Base-by-base conservation (phyloP, 2,329 filamentous ascomycete species). In the Sphaerulina musiva region DNA sequence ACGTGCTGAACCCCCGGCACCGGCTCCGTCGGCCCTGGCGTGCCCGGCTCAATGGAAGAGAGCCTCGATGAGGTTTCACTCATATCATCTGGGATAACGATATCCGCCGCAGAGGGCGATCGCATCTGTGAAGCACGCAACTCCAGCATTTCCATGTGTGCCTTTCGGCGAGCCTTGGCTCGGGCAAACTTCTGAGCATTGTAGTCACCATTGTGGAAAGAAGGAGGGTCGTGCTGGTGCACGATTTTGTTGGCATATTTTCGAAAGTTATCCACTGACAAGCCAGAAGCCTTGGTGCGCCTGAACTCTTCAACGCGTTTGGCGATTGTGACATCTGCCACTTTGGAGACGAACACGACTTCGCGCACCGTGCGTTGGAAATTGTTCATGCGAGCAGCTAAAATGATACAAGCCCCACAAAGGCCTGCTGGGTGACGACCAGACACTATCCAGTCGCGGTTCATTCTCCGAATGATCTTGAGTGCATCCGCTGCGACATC, bases 351-450 rank as follows among this genome's bases (percentile, higher is more conserved):
- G 69, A 95, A 97, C n/a, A 97, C 92, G 7, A 98, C 87, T 72
- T 98, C 93, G 31, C 90, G 83, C 10, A 95, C 84, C 0, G 90
- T 95, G 14, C 93, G 85, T 43, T 92, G 86, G 68, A 95, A 98
- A 71, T 97, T 97, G 79, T 96, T 95, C 86, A 97, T 97, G 49
- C 93, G 87, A 7, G 93, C 92, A 6, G 93, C 93, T 69, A 98
- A 85, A 57, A 98, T 87, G 46, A 98, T 80, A 62, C 91, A 95
- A 10, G 93, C 93, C 58, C 93, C 93, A 69, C 91, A 96, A 51
- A 97, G 85, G 61, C 93, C 93, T 6, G 92, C 92, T 12, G 93
- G 93, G 40, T 93, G 85, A 66, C 93, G 87, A 64, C 93, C 93
- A 68, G 91, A 89, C 45, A 91, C 86, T 82, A 98, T 97, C 91